These are phyloP conservation scores for Penstemon newberryi DNA, from an alignment of 257 asterid species.

Conservation along the genomic window DNA sequence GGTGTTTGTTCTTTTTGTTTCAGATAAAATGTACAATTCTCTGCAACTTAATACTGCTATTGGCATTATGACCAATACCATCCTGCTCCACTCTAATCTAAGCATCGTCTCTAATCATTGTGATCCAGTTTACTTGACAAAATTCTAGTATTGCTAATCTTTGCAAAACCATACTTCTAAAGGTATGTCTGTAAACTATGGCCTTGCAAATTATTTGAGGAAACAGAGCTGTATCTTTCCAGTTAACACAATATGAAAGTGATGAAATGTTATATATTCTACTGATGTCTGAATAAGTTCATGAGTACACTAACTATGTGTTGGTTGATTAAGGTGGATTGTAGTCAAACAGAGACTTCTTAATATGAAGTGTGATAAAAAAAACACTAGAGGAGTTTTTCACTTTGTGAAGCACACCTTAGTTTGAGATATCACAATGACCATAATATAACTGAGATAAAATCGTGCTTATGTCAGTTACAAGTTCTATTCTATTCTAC, in stretches of 20 bases:
- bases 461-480: not conserved
- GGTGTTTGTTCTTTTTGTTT: not conserved
- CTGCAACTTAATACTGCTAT: too few relatives aligned
- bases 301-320: too few relatives aligned
- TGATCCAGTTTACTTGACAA: not conserved
- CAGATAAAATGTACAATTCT: not conserved
- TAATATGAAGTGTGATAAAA: not conserved
- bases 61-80: not conserved
- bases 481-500: not conserved
- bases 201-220: not conserved
- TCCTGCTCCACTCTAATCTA: not conserved
- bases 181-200: not conserved
- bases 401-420: not conserved
- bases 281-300: not conserved
- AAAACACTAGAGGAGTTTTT: not conserved
- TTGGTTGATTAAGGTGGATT: too few relatives aligned
- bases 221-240: not conserved
- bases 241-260: not conserved
- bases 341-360: too few relatives aligned
- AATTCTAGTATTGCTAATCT: not conserved
- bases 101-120: not conserved
- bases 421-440: conserved; percentile 14
- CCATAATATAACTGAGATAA: not conserved
- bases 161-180: not conserved
- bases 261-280: not conserved